phyloP scores from a whole-genome alignment of 176 grass and related monocot species.

The Carex myosuroides region DNA sequence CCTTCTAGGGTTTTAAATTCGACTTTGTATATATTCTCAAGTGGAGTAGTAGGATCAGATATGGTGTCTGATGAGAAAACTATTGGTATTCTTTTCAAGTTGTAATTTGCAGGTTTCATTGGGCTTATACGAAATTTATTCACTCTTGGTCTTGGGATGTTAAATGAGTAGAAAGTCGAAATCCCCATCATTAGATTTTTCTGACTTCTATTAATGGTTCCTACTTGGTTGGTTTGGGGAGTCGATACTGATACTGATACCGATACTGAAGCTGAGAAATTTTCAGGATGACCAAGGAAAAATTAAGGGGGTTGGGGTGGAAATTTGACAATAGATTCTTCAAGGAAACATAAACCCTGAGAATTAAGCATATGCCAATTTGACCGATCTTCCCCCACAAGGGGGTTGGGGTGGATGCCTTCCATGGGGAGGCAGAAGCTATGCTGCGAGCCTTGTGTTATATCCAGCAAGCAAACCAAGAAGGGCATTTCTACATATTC shows the following conservation, averaged over 20 bases:
- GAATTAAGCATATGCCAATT: too few relatives aligned
- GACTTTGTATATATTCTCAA: constrained; percentile 15
- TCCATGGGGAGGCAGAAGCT: too few relatives aligned
- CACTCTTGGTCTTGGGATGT: neutral
- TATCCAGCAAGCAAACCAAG: too few relatives aligned
- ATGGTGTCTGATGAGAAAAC: neutral
- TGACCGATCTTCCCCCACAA: too few relatives aligned
- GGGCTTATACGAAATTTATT: constrained; percentile 8
- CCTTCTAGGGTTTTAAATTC: constrained; percentile 58
- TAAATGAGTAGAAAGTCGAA: neutral
- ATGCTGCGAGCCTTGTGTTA: too few relatives aligned
- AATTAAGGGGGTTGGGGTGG: too few relatives aligned
- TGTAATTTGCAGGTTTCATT: neutral
- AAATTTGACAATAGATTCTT: too few relatives aligned
- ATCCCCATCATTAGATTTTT: constrained; percentile 16
- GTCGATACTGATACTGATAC: neutral
- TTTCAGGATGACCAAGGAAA: neutral
- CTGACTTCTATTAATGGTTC: neutral
- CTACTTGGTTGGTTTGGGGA: neutral
- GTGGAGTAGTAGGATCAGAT: neutral
- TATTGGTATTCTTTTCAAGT: neutral
- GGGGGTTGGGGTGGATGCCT: too few relatives aligned
- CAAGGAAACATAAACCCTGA: too few relatives aligned
- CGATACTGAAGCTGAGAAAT: neutral
- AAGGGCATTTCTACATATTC: too few relatives aligned